These are phyloP conservation scores for Colletotrichum tropicicola DNA, from an alignment of 2,329 filamentous ascomycete genomes.

Conservation along the genomic window DNA sequence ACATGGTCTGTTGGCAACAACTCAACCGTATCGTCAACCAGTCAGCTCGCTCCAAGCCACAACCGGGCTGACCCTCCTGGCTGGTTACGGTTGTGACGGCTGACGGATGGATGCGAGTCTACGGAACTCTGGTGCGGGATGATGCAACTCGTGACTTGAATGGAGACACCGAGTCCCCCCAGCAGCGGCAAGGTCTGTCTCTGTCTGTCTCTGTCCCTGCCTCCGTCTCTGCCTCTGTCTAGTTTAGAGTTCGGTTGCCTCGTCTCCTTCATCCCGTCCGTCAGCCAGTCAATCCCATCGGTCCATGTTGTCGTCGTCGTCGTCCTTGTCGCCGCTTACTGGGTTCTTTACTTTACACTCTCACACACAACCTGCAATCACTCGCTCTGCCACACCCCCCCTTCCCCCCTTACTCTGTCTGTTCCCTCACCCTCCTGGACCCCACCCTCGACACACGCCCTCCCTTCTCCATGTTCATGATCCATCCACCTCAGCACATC, in stretches of 20 bases:
- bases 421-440: neutral
- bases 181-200: constrained; percentile 5
- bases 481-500: constrained; percentile 21
- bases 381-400: neutral
- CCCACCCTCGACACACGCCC: constrained; percentile 16
- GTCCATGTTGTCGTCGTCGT: constrained; percentile 10
- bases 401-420: neutral
- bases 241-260: constrained; percentile 17
- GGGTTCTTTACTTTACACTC: constrained; percentile 21
- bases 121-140: constrained; percentile 2
- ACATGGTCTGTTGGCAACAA: constrained; percentile 1
- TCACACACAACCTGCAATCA: neutral
- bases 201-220: too few relatives aligned
- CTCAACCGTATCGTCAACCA: neutral
- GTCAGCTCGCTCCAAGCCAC: neutral
- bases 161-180: constrained; percentile 12
- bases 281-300: too few relatives aligned
- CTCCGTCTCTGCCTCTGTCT: too few relatives aligned
- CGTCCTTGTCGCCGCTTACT: constrained; percentile 7
- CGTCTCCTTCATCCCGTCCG: constrained; percentile 16
- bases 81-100: constrained; percentile 14
- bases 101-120: constrained; percentile 17
- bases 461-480: constrained; percentile 23
- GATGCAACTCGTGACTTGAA: constrained; percentile 12
- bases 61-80: neutral